These are phyloP conservation scores for Colletotrichum horii DNA, from an alignment of 2,329 filamentous ascomycete species.

Conservation along the genomic window DNA sequence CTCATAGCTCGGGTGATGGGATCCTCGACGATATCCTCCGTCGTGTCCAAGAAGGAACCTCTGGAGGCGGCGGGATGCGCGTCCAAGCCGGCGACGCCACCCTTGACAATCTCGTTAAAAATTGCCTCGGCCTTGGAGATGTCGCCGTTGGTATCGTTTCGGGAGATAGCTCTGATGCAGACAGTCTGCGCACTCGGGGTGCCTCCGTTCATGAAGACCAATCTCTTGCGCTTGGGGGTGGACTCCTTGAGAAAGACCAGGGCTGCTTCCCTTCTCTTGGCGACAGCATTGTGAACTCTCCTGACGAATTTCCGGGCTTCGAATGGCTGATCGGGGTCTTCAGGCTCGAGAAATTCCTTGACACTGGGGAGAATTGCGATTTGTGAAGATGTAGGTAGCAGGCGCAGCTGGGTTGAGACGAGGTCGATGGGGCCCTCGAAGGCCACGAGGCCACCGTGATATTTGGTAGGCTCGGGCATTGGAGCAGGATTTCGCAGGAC, in stretches of 20 bases:
- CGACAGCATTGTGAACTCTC: slow-evolving; percentile 54
- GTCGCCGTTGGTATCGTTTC: slow-evolving; percentile 56
- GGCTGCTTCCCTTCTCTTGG: slow-evolving; percentile 52
- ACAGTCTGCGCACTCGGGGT: slow-evolving; percentile 57
- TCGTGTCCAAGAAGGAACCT: background rate
- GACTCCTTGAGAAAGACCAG: slow-evolving; percentile 55
- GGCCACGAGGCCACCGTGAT: slow-evolving; percentile 59
- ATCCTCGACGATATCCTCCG: slow-evolving; percentile 39
- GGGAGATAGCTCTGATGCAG: slow-evolving; percentile 60
- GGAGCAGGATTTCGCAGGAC: background rate
- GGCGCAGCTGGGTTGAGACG: slow-evolving; percentile 63
- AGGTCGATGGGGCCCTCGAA: slow-evolving; percentile 62
- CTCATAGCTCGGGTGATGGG: slow-evolving; percentile 61
- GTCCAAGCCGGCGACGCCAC: slow-evolving; percentile 49
- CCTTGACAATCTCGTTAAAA: slow-evolving; percentile 55
- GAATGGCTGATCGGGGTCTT: slow-evolving; percentile 30
- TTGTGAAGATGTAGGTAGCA: slow-evolving; percentile 63
- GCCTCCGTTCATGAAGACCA: slow-evolving; percentile 67
- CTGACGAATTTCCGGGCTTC: slow-evolving; percentile 45
- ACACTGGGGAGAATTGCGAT: slow-evolving; percentile 61
- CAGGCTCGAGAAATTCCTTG: slow-evolving; percentile 48
- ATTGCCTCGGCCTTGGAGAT: slow-evolving; percentile 53
- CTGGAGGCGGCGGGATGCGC: slow-evolving; percentile 1
- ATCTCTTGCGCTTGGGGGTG: slow-evolving; percentile 50
- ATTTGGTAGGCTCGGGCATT: slow-evolving; percentile 23